Evolutionary conservation across 768 basidiomycete species (phyloP), one percentile per base, ranked within the genome.

Genomic region (Hortiboletus campestris): DNA sequence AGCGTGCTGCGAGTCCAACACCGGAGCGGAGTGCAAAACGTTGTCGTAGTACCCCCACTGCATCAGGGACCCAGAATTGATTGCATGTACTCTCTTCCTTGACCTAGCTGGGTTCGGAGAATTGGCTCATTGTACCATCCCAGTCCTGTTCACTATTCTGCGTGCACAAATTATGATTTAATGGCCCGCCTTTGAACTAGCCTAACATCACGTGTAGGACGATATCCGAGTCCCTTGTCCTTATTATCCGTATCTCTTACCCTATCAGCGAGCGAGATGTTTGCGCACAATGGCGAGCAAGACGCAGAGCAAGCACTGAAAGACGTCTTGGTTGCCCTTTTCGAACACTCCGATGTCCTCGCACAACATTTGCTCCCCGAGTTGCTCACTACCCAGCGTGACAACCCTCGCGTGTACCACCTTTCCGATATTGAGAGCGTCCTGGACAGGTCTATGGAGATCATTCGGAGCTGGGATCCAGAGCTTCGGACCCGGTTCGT

Each of bases 331-430:
- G 61, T 73, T 9, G 60, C 74, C 45, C 77, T 85, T 53, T 88
- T 91, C 67, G 91, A 94, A 68, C 77, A 82, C 42, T 88, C 89
- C 3, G 80, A 82, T 4, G 74, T 83, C 49, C 78, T 91, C 31
- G 67, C 69, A 43, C 65, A 65, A 29, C 71, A 73, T 28, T 79
- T 91, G 47, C 78, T 84, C 47, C 86, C 86, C 2, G 75, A 78
- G 49, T 71, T 88, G 40, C 70, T 73, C 41, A 45, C 51, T 10
- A 44, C 65, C 31, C 64, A 79, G 55, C 57, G 6, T 67, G 49
- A 51, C 20, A 53, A 57, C 10, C 48, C 59, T 29, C 53, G 51
- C 6, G 63, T 76, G 6, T 46, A 56, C 32, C 48, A 34, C 60
- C 71, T 22, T 74, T 81, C n/a, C 35, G 65, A 65, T 83, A 85